A percentile compares a stretch with the other conserved stretches of the same genome.
These are phyloP conservation scores for Yamadazyma kitorensis DNA, from an alignment of 805 yeast species.

Conservation along the genomic window DNA sequence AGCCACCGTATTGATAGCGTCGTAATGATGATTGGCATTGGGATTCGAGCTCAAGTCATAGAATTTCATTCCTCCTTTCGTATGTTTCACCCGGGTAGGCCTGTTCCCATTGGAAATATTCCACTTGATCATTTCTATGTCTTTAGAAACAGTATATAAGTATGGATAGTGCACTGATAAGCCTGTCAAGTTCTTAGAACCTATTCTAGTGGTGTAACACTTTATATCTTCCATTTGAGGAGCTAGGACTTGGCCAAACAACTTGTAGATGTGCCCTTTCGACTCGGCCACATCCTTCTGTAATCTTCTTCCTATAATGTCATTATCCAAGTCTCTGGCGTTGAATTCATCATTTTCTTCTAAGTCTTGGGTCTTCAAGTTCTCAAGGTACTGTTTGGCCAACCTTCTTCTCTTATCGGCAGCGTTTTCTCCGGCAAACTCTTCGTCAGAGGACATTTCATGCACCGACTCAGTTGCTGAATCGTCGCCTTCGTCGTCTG, in stretches of 20 bases:
- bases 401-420: slow-evolving; percentile 93
- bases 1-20: slow-evolving; percentile 73
- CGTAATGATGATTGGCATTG: slow-evolving; percentile 69
- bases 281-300: slow-evolving; percentile 87
- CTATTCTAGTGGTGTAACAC: slow-evolving; percentile 52
- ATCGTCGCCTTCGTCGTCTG: slow-evolving; percentile 47
- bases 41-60: slow-evolving; percentile 45
- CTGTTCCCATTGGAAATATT: slow-evolving; percentile 48
- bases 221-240: slow-evolving; percentile 31
- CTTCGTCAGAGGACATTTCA: slow-evolving; percentile 62
- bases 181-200: slow-evolving; percentile 55
- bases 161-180: slow-evolving; percentile 56
- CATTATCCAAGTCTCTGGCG: slow-evolving; percentile 88
- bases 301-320: slow-evolving; percentile 75
- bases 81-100: slow-evolving; percentile 64
- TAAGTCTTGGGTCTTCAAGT: slow-evolving; percentile 49
- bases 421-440: slow-evolving; percentile 70
- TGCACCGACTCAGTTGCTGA: slow-evolving; percentile 38
- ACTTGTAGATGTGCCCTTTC: slow-evolving; percentile 78
- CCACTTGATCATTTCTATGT: slow-evolving; percentile 78
- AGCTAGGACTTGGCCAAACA: slow-evolving; percentile 50
- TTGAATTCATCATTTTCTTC: slow-evolving; percentile 56
- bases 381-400: slow-evolving; percentile 88
- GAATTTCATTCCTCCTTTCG: slow-evolving; percentile 57
- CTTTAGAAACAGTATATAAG: slow-evolving; percentile 81